phyloP scores from a whole-genome alignment of 305 asterid genomes.

The Fraxinus paxiana region DNA sequence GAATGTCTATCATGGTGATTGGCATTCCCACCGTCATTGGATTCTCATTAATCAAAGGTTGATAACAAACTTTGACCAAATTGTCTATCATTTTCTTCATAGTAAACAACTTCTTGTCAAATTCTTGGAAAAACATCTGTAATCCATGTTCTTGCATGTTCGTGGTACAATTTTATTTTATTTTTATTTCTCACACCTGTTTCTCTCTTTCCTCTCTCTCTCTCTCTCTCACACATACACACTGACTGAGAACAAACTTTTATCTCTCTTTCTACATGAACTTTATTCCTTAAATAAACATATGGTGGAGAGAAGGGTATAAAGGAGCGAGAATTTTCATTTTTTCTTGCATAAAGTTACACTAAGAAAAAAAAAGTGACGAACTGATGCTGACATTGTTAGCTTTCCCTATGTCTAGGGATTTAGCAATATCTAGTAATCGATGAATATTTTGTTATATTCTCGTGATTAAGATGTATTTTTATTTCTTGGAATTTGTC shows the following conservation, averaged over 20 bases:
- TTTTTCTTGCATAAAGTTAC: slow-evolving; percentile 36
- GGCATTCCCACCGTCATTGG: slow-evolving; percentile 40
- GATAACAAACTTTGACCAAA: slow-evolving; percentile 35
- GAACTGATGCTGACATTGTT: slow-evolving; percentile 21
- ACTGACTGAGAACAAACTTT: slow-evolving; percentile 12
- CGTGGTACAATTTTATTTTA: slow-evolving; percentile 22
- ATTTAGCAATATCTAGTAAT: background rate
- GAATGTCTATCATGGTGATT: slow-evolving; percentile 31
- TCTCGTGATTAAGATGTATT: slow-evolving; percentile 19
- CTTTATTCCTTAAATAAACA: slow-evolving; percentile 55
- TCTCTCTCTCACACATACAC: background rate
- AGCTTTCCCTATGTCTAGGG: slow-evolving; percentile 15
- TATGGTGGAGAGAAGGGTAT: slow-evolving; percentile 51
- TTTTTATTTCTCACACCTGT: slow-evolving; percentile 1
- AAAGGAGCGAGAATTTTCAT: slow-evolving; percentile 55
- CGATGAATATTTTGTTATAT: background rate
- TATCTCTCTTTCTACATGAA: slow-evolving; percentile 24
- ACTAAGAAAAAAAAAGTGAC: slow-evolving; percentile 27
- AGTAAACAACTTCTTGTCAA: slow-evolving; percentile 6
- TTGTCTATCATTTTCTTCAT: slow-evolving; percentile 5
- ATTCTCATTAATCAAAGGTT: slow-evolving; percentile 32
- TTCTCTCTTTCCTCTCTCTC: background rate
- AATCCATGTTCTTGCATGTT: slow-evolving; percentile 46
- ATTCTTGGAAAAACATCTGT: slow-evolving; percentile 20
- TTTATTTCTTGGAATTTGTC: slow-evolving; percentile 18